phyloP scores from a whole-genome alignment of 2,329 filamentous ascomycete genomes.

The Fusarium hainanense region DNA sequence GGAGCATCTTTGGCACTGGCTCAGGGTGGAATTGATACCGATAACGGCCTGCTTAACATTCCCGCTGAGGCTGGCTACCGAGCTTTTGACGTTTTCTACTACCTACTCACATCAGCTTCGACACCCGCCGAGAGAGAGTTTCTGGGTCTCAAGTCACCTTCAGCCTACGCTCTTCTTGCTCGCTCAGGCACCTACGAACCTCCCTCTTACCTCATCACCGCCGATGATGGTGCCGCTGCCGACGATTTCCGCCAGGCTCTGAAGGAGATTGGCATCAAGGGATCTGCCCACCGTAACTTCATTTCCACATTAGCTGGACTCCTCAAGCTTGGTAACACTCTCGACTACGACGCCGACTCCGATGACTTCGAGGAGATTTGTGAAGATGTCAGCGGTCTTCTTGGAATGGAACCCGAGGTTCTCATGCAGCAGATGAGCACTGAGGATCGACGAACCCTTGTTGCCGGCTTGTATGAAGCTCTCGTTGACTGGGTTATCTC shows the following conservation, averaged over 20 bases:
- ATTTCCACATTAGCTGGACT: constrained; percentile 88
- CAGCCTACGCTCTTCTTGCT: constrained; percentile 81
- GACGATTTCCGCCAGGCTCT: constrained; percentile 91
- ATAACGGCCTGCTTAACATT: constrained; percentile 81
- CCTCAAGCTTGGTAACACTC: constrained; percentile 89
- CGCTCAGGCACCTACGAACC: constrained; percentile 87
- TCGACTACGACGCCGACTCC: constrained; percentile 85
- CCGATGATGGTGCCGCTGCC: constrained; percentile 90
- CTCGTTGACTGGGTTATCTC: constrained; percentile 93
- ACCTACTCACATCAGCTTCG: constrained; percentile 90
- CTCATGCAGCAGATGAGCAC: constrained; percentile 83
- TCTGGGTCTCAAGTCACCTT: constrained; percentile 80
- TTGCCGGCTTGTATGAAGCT: constrained; percentile 90
- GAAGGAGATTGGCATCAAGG: constrained; percentile 94
- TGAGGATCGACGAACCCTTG: constrained; percentile 83
- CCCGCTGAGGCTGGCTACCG: constrained; percentile 84
- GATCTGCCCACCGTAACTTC: constrained; percentile 81
- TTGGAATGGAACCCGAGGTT: constrained; percentile 88
- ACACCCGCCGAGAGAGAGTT: constrained; percentile 91
- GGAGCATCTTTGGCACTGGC: constrained; percentile 82
- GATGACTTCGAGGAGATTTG: constrained; percentile 87
- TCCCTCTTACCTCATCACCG: constrained; percentile 88
- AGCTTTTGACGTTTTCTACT: constrained; percentile 98
- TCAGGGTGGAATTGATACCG: constrained; percentile 87
- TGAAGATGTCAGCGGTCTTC: constrained; percentile 86